A percentile compares a stretch with the other conserved stretches of the same genome.
phyloP scores from a whole-genome alignment of 73 alveolate species.

The Symbiodinium pilosum region DNA sequence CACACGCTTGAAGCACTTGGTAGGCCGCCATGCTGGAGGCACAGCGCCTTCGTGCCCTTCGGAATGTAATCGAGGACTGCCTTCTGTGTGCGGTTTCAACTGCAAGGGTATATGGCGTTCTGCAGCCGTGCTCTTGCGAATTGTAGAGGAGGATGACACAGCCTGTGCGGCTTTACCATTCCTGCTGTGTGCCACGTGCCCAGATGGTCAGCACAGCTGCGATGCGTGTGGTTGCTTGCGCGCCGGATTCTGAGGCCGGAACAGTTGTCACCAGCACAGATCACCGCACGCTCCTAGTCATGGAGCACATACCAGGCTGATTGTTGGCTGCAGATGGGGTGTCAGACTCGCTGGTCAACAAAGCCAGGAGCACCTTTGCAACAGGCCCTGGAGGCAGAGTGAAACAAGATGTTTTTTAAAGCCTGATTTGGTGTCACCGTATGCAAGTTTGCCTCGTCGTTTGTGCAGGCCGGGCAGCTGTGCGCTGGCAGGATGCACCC shows the following conservation, averaged over 20 bases:
- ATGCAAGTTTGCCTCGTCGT: too few species aligned
- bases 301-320: conserved; percentile 87
- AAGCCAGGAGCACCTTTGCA: conserved; percentile 76
- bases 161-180: neutral
- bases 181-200: neutral
- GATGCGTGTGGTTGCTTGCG: too few species aligned
- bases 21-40: conserved; percentile 94
- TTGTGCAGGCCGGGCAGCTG: conserved; percentile 28
- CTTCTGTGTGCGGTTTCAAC: neutral
- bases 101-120: too few species aligned
- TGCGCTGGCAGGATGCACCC: neutral
- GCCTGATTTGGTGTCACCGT: too few species aligned
- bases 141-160: neutral
- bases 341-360: too few species aligned
- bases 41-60: conserved; percentile 79
- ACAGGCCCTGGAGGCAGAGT: conserved; percentile 69
- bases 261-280: conserved; percentile 23
- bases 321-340: too few species aligned
- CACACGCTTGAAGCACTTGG: too few species aligned
- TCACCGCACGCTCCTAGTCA: conserved; percentile 51
- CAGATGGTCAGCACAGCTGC: too few species aligned
- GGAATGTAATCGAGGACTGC: conserved; percentile 23
- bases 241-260: too few species aligned
- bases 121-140: too few species aligned
- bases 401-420: too few species aligned